These are phyloP conservation scores for Candida suzukii DNA, from an alignment of 805 yeast genomes.

Conservation along the genomic window DNA sequence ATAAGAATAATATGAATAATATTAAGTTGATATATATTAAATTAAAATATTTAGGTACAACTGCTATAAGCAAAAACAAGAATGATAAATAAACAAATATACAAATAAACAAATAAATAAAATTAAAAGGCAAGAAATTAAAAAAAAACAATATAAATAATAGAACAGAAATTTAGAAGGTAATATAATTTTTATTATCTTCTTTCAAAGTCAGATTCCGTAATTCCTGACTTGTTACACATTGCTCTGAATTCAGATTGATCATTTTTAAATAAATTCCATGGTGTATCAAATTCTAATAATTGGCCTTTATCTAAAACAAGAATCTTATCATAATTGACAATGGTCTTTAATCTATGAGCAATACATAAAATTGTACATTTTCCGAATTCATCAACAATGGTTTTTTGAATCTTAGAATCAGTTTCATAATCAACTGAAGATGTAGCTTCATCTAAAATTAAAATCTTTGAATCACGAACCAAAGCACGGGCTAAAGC, in stretches of 20 bases:
- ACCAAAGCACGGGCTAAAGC: slow-evolving; percentile 70
- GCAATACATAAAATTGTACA: slow-evolving; percentile 72
- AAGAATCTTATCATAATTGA: slow-evolving; percentile 50
- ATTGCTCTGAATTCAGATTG: slow-evolving; percentile 42
- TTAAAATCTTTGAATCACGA: slow-evolving; percentile 50
- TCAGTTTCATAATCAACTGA: slow-evolving; percentile 73
- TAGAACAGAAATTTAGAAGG: no score
- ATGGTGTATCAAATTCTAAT: slow-evolving; percentile 50
- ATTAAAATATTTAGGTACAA: no score
- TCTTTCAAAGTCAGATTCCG: slow-evolving; percentile 28
- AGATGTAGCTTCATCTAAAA: slow-evolving; percentile 74
- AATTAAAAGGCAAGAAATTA: no score
- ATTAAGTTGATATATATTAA: no score
- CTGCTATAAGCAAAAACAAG: no score
- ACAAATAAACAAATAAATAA: no score
- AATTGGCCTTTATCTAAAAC: slow-evolving; percentile 53
- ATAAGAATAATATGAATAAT: no score
- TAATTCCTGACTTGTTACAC: slow-evolving; percentile 45
- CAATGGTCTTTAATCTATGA: slow-evolving; percentile 59
- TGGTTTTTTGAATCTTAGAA: slow-evolving; percentile 53
- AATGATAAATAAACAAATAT: no score
- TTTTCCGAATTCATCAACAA: slow-evolving; percentile 46
- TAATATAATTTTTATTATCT: no score
- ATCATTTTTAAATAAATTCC: slow-evolving; percentile 29
- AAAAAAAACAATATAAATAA: no score